A percentile compares a stretch with the other conserved stretches of the same genome.
Conservation (phyloP, 2,329 filamentous ascomycete genomes). For the Beauveria scarabaeidicola region DNA sequence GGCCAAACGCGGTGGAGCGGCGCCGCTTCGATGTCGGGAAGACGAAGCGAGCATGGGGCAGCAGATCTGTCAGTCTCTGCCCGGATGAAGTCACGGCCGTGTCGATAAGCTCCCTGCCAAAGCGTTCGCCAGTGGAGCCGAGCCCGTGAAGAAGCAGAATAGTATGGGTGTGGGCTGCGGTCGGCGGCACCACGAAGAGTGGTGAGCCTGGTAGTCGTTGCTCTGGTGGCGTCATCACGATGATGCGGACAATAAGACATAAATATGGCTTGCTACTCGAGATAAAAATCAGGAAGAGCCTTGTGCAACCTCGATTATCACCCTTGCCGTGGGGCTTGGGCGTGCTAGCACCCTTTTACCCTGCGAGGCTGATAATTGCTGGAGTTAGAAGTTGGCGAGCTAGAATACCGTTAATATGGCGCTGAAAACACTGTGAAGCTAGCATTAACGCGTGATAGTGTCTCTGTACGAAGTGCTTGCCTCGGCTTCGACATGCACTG, state of each 20-base stretch:
- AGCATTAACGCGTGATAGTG: no score
- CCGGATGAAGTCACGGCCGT: slow-evolving; percentile 20
- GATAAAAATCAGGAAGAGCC: no score
- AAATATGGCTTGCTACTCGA: not conserved
- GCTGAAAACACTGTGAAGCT: no score
- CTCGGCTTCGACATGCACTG: no score
- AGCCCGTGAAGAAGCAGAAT: slow-evolving; percentile 24
- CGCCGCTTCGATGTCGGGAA: slow-evolving; percentile 41
- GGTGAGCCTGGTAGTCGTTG: not conserved
- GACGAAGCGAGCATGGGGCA: slow-evolving; percentile 36
- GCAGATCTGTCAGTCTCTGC: slow-evolving; percentile 22
- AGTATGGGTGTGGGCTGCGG: slow-evolving; percentile 18
- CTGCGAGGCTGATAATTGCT: no score
- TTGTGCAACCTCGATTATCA: no score
- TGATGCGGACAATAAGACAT: no score
- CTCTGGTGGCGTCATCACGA: not conserved
- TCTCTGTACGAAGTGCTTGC: no score
- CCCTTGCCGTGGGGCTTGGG: no score
- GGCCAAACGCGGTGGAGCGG: slow-evolving; percentile 34
- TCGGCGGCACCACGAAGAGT: slow-evolving; percentile 16
- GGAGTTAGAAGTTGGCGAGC: no score
- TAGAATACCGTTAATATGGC: no score
- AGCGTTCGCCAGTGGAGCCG: slow-evolving; percentile 24
- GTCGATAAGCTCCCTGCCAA: slow-evolving; percentile 24
- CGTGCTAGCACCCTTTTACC: no score